phyloP scores from a whole-genome alignment of 2,329 filamentous ascomycete genomes.

The Colletotrichum acutatum region DNA sequence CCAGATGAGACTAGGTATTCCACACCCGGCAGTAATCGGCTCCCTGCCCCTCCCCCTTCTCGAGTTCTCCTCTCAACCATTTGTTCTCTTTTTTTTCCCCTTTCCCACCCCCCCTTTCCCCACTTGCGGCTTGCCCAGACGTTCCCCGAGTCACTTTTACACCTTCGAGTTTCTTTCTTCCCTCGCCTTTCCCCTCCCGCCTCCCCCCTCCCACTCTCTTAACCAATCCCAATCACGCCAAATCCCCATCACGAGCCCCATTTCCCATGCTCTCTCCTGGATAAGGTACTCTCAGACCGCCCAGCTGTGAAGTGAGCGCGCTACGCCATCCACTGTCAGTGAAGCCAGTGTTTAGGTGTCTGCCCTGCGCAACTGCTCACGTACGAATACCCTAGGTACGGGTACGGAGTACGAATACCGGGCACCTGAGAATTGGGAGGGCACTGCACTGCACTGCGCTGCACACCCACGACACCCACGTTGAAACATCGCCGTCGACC shows the following conservation, averaged over 20 bases:
- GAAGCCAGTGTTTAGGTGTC: too few species aligned
- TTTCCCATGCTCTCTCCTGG: conserved; percentile 1
- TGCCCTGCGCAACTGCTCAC: neutral
- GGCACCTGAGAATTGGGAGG: neutral
- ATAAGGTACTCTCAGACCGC: neutral
- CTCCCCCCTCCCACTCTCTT: neutral
- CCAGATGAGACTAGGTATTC: neutral
- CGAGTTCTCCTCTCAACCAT: neutral
- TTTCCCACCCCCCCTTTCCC: neutral
- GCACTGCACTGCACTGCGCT: neutral
- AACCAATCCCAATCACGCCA: neutral
- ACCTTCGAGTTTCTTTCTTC: neutral
- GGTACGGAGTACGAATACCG: too few species aligned
- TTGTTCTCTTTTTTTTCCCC: neutral
- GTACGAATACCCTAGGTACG: too few species aligned
- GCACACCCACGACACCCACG: neutral
- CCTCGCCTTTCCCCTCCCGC: neutral
- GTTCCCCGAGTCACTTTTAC: too few species aligned
- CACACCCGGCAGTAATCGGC: neutral
- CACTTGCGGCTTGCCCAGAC: too few species aligned
- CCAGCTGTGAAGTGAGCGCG: neutral
- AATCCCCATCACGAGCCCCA: conserved; percentile 11
- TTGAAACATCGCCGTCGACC: neutral
- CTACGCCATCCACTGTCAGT: too few species aligned
- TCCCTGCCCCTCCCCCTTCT: neutral